These are phyloP conservation scores for Lactarius vividus DNA, from an alignment of 768 basidiomycete genomes.

Conservation along the genomic window DNA sequence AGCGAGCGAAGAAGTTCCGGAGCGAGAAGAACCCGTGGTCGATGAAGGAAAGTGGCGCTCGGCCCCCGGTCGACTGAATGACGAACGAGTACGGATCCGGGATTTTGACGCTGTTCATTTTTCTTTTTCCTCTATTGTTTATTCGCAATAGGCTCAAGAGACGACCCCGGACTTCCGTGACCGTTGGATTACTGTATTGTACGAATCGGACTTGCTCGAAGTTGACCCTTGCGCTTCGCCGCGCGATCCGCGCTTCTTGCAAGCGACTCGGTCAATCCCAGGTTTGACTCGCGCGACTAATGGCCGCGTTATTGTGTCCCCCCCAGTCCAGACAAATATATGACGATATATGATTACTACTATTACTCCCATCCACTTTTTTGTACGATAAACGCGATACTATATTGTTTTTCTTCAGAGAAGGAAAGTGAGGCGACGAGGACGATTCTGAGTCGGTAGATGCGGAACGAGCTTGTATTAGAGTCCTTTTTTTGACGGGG, in stretches of 20 bases:
- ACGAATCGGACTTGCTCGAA: not conserved
- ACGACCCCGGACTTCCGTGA: not conserved
- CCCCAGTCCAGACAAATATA: not conserved
- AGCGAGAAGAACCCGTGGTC: not conserved
- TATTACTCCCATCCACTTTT: conserved; percentile 12
- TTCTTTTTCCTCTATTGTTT: not conserved
- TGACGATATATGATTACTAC: not conserved
- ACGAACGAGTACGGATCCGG: not conserved
- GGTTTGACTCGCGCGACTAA: not conserved
- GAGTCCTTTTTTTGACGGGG: not conserved
- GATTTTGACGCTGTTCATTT: too few relatives aligned
- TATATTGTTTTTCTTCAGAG: not conserved
- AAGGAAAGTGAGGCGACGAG: not conserved
- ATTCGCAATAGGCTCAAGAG: not conserved
- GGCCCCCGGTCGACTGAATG: too few relatives aligned
- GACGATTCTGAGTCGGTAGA: conserved; percentile 14
- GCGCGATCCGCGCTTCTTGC: conserved; percentile 13
- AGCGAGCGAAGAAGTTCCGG: not conserved
- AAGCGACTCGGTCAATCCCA: not conserved
- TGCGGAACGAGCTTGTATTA: conserved; percentile 13
- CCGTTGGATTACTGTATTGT: not conserved
- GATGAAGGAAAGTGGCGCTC: too few relatives aligned
- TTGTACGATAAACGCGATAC: conserved; percentile 2
- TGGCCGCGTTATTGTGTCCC: not conserved
- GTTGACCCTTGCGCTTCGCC: conserved; percentile 1